Evolutionary conservation across 176 grass and related monocot genomes (phyloP).

Genomic region (Aechmea fasciata): DNA sequence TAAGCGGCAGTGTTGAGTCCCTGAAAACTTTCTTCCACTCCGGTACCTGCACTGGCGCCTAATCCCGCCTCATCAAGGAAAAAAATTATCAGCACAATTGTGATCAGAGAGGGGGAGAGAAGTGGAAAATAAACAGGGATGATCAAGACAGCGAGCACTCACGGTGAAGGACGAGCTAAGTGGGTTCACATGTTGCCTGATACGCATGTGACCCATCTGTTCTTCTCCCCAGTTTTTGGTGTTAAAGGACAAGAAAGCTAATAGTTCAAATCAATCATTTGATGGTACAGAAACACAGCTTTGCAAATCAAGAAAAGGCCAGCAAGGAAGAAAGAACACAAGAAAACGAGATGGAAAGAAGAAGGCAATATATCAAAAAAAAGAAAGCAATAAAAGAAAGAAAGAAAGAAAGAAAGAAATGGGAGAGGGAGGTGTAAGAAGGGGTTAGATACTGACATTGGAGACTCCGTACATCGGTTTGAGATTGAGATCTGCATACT

Average conservation of each 20-base stretch:
- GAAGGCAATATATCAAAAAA: too few relatives aligned
- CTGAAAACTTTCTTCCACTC: slow-evolving; percentile 64
- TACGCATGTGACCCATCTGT: slow-evolving; percentile 75
- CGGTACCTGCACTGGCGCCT: slow-evolving; percentile 51
- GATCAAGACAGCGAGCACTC: background rate
- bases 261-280: background rate
- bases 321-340: too few relatives aligned
- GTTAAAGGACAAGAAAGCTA: background rate
- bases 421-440: background rate
- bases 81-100: background rate
- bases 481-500: slow-evolving; percentile 86
- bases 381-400: background rate
- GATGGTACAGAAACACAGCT: too few relatives aligned
- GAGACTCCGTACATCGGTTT: slow-evolving; percentile 45
- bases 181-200: slow-evolving; percentile 97
- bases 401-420: background rate
- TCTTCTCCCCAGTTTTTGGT: background rate
- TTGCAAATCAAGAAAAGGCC: too few relatives aligned
- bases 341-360: too few relatives aligned
- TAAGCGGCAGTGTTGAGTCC: slow-evolving; percentile 57
- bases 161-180: slow-evolving; percentile 75
- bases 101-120: background rate
- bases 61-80: background rate
- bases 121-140: background rate
- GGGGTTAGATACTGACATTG: slow-evolving; percentile 23